phyloP scores from a whole-genome alignment of 2,329 filamentous ascomycete genomes.

The Scedosporium aurantiacum region DNA sequence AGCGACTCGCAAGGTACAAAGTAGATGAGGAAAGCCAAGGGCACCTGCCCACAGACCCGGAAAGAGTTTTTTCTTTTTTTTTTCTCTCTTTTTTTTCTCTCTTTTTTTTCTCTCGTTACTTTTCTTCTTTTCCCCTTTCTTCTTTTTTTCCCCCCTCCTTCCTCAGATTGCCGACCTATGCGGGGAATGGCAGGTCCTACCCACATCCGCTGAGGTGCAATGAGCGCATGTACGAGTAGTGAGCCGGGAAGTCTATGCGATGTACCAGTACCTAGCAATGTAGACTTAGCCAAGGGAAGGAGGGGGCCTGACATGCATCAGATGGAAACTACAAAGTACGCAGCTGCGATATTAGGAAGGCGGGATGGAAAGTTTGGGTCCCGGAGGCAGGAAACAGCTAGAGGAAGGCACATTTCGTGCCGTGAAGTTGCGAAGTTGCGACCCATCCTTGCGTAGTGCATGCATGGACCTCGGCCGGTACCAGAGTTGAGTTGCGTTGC shows the following conservation, averaged over 20 bases:
- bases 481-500: neutral
- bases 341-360: neutral
- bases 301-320: neutral
- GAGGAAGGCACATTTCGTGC: neutral
- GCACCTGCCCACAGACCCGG: too few relatives aligned
- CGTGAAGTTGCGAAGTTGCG: neutral
- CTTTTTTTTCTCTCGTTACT: too few relatives aligned
- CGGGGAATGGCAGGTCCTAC: neutral
- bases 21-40: too few relatives aligned
- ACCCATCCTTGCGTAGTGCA: neutral
- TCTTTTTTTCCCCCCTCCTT: neutral
- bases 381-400: neutral
- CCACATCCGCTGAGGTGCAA: neutral
- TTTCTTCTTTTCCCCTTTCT: neutral
- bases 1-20: too few relatives aligned
- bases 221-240: neutral
- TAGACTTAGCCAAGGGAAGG: neutral
- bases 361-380: neutral
- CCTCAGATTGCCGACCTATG: conserved; percentile 1
- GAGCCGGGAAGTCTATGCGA: neutral
- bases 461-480: neutral
- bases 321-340: too few relatives aligned
- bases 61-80: too few relatives aligned
- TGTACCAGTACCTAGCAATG: neutral
- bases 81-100: neutral